These are phyloP conservation scores for Arabidopsis thaliana DNA, from an alignment of 345 rosid genomes.

Conservation along the genomic window DNA sequence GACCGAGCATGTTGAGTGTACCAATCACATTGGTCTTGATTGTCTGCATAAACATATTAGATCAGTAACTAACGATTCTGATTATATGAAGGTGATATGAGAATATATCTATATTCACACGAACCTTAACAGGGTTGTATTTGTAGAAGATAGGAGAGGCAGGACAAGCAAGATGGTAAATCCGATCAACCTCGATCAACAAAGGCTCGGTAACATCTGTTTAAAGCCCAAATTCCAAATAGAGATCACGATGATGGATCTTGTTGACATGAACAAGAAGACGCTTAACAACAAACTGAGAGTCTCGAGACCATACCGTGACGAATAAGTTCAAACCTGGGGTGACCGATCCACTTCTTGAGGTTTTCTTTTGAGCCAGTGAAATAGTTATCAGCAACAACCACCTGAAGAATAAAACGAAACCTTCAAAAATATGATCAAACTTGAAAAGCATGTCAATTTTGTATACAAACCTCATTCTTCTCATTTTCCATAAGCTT, in stretches of 20 bases:
- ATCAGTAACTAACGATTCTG: not conserved
- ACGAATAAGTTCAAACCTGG: conserved; percentile 95
- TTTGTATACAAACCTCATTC: conserved; percentile 61
- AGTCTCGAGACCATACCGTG: conserved; percentile 54
- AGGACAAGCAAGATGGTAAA: conserved; percentile 96
- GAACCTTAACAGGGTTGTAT: conserved; percentile 93
- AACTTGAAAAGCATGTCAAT: not conserved
- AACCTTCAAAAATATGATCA: not conserved
- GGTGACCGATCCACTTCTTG: conserved; percentile 93
- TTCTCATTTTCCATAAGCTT: conserved; percentile 90
- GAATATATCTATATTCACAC: not conserved
- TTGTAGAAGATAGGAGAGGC: conserved; percentile 99
- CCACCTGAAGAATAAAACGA: conserved; percentile 52
- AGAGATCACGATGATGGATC: not conserved
- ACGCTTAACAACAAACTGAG: not conserved
- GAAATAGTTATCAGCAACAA: conserved; percentile 89
- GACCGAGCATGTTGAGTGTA: conserved; percentile 94
- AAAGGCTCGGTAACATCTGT: conserved; percentile 93
- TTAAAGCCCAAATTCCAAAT: not conserved
- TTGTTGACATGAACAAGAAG: not conserved
- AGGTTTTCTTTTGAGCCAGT: conserved; percentile 94
- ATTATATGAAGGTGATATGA: not conserved
- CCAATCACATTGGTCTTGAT: conserved; percentile 98
- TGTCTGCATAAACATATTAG: conserved; percentile 56
- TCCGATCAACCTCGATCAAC: conserved; percentile 86